phyloP scores from a whole-genome alignment of 2,329 filamentous ascomycete species.

The Pseudovirgaria hyperparasitica region DNA sequence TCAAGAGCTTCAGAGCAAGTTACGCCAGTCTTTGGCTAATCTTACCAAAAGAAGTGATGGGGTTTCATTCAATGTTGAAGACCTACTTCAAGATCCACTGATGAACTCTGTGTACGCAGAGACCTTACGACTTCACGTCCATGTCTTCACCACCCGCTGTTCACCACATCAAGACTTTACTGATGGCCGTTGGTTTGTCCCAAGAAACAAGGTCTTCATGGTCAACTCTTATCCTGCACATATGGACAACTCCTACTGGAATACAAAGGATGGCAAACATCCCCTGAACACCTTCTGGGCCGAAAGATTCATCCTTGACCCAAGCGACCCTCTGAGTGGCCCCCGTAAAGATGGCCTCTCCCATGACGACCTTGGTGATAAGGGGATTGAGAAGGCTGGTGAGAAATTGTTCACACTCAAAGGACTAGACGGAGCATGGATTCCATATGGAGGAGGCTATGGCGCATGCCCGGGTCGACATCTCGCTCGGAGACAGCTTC shows the following conservation, averaged over 20 bases:
- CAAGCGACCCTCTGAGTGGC: conserved; percentile 10
- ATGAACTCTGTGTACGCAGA: conserved; percentile 26
- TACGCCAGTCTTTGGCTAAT: not conserved
- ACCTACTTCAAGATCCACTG: conserved; percentile 12
- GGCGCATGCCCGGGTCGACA: conserved; percentile 24
- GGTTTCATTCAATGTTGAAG: conserved; percentile 7
- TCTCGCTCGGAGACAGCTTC: conserved; percentile 24
- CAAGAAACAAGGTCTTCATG: conserved; percentile 12
- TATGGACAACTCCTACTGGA: conserved; percentile 17
- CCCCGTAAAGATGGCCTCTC: not conserved
- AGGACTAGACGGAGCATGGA: conserved; percentile 17
- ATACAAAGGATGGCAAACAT: conserved; percentile 10
- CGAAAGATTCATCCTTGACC: conserved; percentile 16
- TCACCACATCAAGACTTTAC: conserved; percentile 8
- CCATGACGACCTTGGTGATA: conserved; percentile 11
- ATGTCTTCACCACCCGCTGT: conserved; percentile 9
- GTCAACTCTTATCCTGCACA: conserved; percentile 13
- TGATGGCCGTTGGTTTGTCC: conserved; percentile 15
- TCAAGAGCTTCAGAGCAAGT: conserved; percentile 7
- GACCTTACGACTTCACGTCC: conserved; percentile 16
- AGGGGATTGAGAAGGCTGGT: conserved; percentile 9
- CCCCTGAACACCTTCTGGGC: conserved; percentile 21
- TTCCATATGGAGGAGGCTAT: conserved; percentile 21
- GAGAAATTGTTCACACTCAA: conserved; percentile 14
- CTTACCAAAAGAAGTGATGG: conserved; percentile 1